A percentile compares a stretch with the other conserved stretches of the same genome.
phyloP scores from a whole-genome alignment of 495 filamentous ascomycete species.

The Penicillium egyptiacum region DNA sequence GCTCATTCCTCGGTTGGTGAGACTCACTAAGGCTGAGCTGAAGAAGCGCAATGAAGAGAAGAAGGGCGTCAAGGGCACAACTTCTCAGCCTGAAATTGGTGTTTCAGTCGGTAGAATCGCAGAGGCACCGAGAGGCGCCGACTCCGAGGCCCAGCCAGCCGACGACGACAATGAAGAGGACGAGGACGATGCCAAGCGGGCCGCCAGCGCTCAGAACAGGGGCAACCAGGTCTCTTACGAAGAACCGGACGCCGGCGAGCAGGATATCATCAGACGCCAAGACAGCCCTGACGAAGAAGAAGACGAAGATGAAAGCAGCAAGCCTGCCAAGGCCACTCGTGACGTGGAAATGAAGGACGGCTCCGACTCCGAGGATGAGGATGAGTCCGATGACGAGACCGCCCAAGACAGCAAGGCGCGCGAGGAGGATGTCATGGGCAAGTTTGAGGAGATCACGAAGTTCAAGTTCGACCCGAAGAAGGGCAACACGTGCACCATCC shows the following conservation, averaged over 20 bases:
- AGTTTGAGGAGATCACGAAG: constrained; percentile 60
- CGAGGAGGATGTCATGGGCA: constrained; percentile 65
- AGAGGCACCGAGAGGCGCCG: constrained; percentile 53
- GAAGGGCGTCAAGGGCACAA: constrained; percentile 56
- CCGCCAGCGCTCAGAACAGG: constrained; percentile 71
- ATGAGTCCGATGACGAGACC: constrained; percentile 41
- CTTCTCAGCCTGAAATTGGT: constrained; percentile 79
- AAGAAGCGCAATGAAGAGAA: constrained; percentile 72
- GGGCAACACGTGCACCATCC: constrained; percentile 75
- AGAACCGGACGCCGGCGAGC: constrained; percentile 87
- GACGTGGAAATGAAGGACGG: constrained; percentile 38
- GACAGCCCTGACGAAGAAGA: constrained; percentile 41
- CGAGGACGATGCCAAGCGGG: constrained; percentile 82
- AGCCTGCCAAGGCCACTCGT: constrained; percentile 10
- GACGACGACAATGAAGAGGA: constrained; percentile 75
- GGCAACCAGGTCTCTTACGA: constrained; percentile 83
- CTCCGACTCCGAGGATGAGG: constrained; percentile 28
- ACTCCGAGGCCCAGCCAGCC: constrained; percentile 60
- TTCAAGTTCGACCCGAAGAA: constrained; percentile 78
- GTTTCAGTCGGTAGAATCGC: constrained; percentile 69
- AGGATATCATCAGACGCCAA: constrained; percentile 59
- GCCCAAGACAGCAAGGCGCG: constrained; percentile 51
- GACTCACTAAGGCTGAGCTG: constrained; percentile 68
- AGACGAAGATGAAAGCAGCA: constrained; percentile 42
- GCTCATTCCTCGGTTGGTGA: constrained; percentile 69